Conservation (phyloP, 1,139 yeast species). For the Citeromyces siamensis region DNA sequence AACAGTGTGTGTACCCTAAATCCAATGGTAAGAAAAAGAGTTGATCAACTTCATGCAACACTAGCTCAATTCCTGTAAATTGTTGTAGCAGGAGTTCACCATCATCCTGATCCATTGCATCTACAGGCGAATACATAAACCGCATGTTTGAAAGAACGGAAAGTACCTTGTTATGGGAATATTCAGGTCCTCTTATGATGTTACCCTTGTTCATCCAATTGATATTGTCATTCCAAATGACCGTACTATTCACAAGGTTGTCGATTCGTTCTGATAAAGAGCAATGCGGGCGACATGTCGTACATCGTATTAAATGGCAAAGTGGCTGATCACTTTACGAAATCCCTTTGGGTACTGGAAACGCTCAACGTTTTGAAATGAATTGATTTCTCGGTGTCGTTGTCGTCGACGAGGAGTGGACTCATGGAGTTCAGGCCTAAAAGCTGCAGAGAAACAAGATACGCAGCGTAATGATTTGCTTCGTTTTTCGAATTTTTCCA, state of each 20-base stretch:
- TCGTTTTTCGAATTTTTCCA: too few relatives aligned
- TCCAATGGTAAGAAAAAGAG: too few relatives aligned
- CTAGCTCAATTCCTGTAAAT: too few relatives aligned
- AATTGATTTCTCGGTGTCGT: conserved; percentile 79
- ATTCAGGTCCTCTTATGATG: conserved; percentile 78
- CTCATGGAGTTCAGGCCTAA: conserved; percentile 97
- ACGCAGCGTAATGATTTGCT: too few relatives aligned
- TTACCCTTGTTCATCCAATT: conserved; percentile 74
- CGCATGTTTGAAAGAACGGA: too few relatives aligned
- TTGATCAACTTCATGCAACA: too few relatives aligned
- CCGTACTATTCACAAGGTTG: conserved; percentile 43
- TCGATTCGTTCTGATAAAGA: conserved; percentile 41
- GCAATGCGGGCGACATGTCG: conserved; percentile 37
- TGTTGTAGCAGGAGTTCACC: too few relatives aligned
- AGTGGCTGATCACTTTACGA: conserved; percentile 40
- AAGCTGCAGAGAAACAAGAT: conserved; percentile 93
- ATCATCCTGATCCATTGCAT: too few relatives aligned
- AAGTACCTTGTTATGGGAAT: conserved; percentile 97
- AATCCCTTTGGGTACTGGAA: conserved; percentile 62
- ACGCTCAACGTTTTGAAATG: conserved; percentile 71
- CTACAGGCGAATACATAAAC: too few relatives aligned
- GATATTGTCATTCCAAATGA: conserved; percentile 85
- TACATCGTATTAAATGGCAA: conserved; percentile 44
- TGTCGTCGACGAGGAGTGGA: conserved; percentile 87
- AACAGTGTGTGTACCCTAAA: too few relatives aligned